phyloP scores from a whole-genome alignment of 441 rosid species.

The Gossypium schwendimanii region DNA sequence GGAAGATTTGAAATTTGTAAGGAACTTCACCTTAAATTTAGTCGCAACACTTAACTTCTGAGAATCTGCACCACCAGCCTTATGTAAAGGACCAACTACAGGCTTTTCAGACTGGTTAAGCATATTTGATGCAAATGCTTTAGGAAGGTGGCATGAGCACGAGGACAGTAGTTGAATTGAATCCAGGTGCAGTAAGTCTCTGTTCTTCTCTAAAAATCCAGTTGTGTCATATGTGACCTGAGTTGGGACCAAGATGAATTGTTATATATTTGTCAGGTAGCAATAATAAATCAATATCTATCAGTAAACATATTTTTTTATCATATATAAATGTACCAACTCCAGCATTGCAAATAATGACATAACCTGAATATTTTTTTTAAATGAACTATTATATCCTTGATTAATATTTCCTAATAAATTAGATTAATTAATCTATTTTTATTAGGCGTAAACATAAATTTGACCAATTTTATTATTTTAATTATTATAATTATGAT shows the following conservation, averaged over 20 bases:
- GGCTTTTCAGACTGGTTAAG: constrained; percentile 75
- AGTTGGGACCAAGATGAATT: constrained; percentile 23
- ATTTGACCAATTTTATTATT: neutral
- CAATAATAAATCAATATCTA: constrained; percentile 10
- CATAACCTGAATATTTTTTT: neutral
- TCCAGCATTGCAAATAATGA: neutral
- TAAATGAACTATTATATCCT: neutral
- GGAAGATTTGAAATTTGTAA: neutral
- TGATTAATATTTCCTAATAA: neutral
- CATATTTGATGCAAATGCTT: constrained; percentile 84
- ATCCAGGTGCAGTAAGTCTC: constrained; percentile 88
- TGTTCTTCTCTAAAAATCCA: constrained; percentile 95
- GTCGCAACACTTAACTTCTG: constrained; percentile 90
- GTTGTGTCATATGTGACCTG: constrained; percentile 93
- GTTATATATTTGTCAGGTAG: constrained; percentile 20
- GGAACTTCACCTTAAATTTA: constrained; percentile 75
- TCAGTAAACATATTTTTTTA: neutral
- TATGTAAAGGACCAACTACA: constrained; percentile 73
- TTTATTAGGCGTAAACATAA: neutral
- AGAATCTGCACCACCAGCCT: constrained; percentile 96
- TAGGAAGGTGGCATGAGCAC: constrained; percentile 83
- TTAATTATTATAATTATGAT: neutral
- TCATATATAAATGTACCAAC: neutral
- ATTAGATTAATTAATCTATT: neutral
- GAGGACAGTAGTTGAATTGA: constrained; percentile 90